Evolutionary conservation across 768 basidiomycete species (phyloP).

Genomic region (Tricholoma furcatifolium): DNA sequence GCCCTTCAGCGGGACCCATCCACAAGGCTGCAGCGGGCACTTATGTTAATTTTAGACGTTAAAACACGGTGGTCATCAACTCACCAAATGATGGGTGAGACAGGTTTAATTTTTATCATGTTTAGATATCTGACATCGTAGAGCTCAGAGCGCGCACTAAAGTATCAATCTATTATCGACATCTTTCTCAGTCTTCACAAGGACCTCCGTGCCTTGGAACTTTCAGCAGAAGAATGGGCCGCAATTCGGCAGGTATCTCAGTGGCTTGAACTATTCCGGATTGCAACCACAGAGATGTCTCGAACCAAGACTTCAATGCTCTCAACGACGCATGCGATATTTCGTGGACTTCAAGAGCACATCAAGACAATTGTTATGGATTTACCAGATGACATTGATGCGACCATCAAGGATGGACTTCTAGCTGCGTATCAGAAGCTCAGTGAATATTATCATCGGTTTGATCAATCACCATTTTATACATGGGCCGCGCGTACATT

Average conservation of each 20-base stretch:
- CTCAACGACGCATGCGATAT: slow-evolving; percentile 30
- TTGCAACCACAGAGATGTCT: too few relatives aligned
- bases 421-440: too few relatives aligned
- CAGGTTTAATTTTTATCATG: not conserved
- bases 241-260: slow-evolving; percentile 13
- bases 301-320: slow-evolving; percentile 29
- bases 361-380: slow-evolving; percentile 16
- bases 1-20: too few relatives aligned
- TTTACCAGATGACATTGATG: slow-evolving; percentile 18
- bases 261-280: slow-evolving; percentile 23
- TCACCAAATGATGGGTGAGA: not conserved
- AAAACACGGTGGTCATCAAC: too few relatives aligned
- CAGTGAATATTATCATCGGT: too few relatives aligned
- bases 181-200: too few relatives aligned
- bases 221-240: slow-evolving; percentile 20
- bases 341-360: slow-evolving; percentile 30
- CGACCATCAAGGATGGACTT: slow-evolving; percentile 20
- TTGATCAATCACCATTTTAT: too few relatives aligned
- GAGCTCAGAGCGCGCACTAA: slow-evolving; percentile 16
- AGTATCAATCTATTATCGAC: slow-evolving; percentile 14
- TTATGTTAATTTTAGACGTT: too few relatives aligned
- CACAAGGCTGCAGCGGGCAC: too few relatives aligned
- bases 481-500: too few relatives aligned
- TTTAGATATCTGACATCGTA: not conserved
- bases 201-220: slow-evolving; percentile 15